Evolutionary conservation across 805 yeast species (phyloP), one percentile per base, ranked within the genome.

Genomic region (Metschnikowia lochheadii): DNA sequence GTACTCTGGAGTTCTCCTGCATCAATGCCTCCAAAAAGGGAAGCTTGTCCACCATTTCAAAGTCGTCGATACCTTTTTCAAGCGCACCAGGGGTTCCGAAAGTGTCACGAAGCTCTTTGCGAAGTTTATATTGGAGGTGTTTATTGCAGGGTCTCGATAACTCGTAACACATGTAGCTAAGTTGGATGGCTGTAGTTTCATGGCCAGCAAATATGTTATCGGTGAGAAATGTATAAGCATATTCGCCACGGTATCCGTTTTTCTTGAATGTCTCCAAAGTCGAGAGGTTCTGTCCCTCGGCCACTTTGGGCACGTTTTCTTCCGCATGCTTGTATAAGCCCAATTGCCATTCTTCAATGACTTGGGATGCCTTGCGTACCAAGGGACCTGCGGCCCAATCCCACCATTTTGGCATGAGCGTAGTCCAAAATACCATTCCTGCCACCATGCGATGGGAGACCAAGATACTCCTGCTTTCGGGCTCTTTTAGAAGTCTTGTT

Each of bases 191-290:
- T 10, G 64, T 84, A 5, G 91, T 85, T 60, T 84, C 86, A 61
- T 85, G 90, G 3, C 91, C 91, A 0, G 91, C 91, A 42, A 85
- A 84, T 36, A 84, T 74, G 61, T 85, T 88, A 59, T 85, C 91
- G 41, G 78, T 64, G 17, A 73, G 54, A 50, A 72, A 69, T 0
- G 75, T 64, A 56, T 72, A 73, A 2, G 77, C 77, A 43, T 62
- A 50, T 32, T 62, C 58, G 2, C 72, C 74, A 6, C 45, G 48
- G 31, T 66, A 54, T 1, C 75, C 75, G 46, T 59, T 60, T 44
- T 60, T 62, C 36, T 68, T 66, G 44, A 73, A 60, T 5, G 69
- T 58, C 50, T 69, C 70, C 36, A 73, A 59, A 2, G 76, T 70
- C 5, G 71, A 63, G 38, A 56, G 45, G 46, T 66, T 65, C 39